Conservation (phyloP, 495 filamentous ascomycete species). For the Aspergillus ellipticus region DNA sequence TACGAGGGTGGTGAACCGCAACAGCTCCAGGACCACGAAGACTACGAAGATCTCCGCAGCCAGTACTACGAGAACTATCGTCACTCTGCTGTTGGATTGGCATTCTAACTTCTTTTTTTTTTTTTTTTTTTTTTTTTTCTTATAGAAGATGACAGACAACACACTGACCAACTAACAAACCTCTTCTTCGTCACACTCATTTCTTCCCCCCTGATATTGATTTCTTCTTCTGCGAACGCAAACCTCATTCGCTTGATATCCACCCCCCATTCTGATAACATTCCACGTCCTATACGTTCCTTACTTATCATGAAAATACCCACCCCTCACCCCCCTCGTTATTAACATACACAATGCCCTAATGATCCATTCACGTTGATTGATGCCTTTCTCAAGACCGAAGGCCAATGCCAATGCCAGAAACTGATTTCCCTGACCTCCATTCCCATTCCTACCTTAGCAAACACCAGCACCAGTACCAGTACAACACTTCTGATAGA, state of each 20-base stretch:
- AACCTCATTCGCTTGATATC: neutral
- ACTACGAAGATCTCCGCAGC: slow-evolving; percentile 12
- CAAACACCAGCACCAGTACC: too few relatives aligned
- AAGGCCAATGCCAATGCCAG: neutral
- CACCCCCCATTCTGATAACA: neutral
- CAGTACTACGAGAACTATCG: slow-evolving; percentile 23
- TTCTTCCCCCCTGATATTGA: too few relatives aligned
- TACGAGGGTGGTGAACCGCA: slow-evolving; percentile 26
- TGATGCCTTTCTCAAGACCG: neutral
- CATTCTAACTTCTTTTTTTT: too few relatives aligned
- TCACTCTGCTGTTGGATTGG: slow-evolving; percentile 31
- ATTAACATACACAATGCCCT: too few relatives aligned
- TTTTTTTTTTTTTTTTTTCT: too few relatives aligned
- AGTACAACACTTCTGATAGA: too few relatives aligned
- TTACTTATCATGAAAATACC: neutral
- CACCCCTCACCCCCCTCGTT: neutral
- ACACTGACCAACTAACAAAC: too few relatives aligned
- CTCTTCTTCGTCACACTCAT: neutral
- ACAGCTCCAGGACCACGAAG: slow-evolving; percentile 12
- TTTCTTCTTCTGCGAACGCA: neutral
- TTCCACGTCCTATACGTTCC: neutral
- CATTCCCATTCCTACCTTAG: too few relatives aligned
- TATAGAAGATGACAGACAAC: neutral
- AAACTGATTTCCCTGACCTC: too few relatives aligned
- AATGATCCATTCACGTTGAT: neutral